A percentile compares a stretch with the other conserved stretches of the same genome.
These are phyloP conservation scores for Botrytis elliptica DNA, from an alignment of 2,329 filamentous ascomycete species.

Conservation along the genomic window DNA sequence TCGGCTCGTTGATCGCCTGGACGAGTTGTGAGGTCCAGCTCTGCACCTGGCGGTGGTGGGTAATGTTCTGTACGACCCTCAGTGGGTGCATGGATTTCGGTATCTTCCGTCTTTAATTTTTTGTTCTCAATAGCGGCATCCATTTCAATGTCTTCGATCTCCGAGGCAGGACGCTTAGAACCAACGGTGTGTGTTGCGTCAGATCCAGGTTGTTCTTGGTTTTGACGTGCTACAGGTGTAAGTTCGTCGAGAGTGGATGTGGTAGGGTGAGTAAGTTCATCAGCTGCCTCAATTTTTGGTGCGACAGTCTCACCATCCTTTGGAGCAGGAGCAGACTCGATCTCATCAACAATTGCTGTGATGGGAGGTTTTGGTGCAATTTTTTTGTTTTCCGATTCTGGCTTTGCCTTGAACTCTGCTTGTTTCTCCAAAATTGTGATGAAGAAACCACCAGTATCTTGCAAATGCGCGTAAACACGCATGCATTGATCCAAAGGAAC, in stretches of 20 bases:
- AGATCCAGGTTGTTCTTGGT: slow-evolving; percentile 33
- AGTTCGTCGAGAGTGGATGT: slow-evolving; percentile 34
- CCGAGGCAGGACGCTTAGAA: slow-evolving; percentile 41
- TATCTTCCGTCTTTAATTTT: slow-evolving; percentile 45
- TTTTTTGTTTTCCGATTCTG: slow-evolving; percentile 59
- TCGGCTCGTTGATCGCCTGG: slow-evolving; percentile 31
- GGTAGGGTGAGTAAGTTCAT: slow-evolving; percentile 29
- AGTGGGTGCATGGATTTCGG: slow-evolving; percentile 27
- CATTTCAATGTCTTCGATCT: slow-evolving; percentile 34
- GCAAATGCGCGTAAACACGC: slow-evolving; percentile 89
- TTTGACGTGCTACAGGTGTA: slow-evolving; percentile 37
- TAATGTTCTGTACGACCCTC: slow-evolving; percentile 39
- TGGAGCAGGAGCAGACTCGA: slow-evolving; percentile 40
- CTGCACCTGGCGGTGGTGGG: slow-evolving; percentile 38
- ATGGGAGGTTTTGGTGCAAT: slow-evolving; percentile 43
- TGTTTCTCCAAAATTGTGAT: slow-evolving; percentile 94
- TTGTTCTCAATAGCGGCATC: slow-evolving; percentile 41
- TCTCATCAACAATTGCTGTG: slow-evolving; percentile 44
- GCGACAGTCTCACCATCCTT: slow-evolving; percentile 33
- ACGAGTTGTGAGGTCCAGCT: slow-evolving; percentile 35
- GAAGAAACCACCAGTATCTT: slow-evolving; percentile 97
- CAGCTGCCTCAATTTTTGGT: slow-evolving; percentile 38
- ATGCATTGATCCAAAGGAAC: slow-evolving; percentile 88
- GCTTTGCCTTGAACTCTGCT: slow-evolving; percentile 75
- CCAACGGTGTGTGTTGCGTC: slow-evolving; percentile 30